A percentile compares a stretch with the other conserved stretches of the same genome.
Evolutionary conservation across 768 basidiomycete genomes (phyloP).

Genomic region (Agrocybe praecox): DNA sequence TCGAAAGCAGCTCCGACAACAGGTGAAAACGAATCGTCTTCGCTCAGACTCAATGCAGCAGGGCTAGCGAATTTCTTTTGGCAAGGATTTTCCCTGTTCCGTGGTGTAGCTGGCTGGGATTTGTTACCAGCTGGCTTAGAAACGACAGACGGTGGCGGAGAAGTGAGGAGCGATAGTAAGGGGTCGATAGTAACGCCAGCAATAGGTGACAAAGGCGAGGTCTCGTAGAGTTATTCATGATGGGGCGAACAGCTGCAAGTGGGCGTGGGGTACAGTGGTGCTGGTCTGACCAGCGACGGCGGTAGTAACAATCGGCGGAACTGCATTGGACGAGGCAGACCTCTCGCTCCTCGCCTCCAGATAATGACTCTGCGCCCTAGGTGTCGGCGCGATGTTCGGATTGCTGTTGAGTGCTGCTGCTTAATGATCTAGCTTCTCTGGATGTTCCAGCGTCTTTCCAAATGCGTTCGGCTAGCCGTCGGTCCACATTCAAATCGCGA

Average conservation of each 20-base stretch:
- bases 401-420: conserved; percentile 44
- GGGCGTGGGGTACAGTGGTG: conserved; percentile 21
- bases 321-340: no score
- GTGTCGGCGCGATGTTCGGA: conserved; percentile 28
- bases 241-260: conserved; percentile 50
- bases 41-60: conserved; percentile 41
- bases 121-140: not conserved
- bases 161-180: no score
- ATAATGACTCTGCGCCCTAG: not conserved
- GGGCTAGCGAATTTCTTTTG: conserved; percentile 34
- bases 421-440: conserved; percentile 26
- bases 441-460: conserved; percentile 25
- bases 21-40: conserved; percentile 76
- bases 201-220: conserved; percentile 40
- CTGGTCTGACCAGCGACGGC: no score
- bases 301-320: no score
- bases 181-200: no score
- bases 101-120: no score
- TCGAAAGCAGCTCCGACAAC: conserved; percentile 33
- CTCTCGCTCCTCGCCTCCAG: no score
- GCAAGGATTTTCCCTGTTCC: no score
- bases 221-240: conserved; percentile 73
- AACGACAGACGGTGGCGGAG: conserved; percentile 25
- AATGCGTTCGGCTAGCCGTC: no score
- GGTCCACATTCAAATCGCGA: conserved; percentile 97